Percentiles rank a stretch among this genome's conserved stretches.
Conservation (phyloP, 129 eudicot species). For the Solidago caesia region DNA sequence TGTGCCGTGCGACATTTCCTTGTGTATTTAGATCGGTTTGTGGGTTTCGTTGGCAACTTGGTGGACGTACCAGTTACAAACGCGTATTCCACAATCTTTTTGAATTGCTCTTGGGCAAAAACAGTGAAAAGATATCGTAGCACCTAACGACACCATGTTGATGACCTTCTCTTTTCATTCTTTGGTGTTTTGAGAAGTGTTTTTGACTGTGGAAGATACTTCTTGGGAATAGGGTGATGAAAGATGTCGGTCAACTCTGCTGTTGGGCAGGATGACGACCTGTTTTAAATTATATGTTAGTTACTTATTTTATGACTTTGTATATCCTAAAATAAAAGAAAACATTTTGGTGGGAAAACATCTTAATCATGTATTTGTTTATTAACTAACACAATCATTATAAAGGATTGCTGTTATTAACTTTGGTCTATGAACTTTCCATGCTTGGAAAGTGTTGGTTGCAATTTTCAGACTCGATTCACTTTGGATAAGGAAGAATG, state of each 20-base stretch:
- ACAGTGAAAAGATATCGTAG: constrained; percentile 23
- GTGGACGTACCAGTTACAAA: constrained; percentile 52
- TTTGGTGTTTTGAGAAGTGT: constrained; percentile 11
- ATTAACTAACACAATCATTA: too few relatives aligned
- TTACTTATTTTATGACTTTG: too few relatives aligned
- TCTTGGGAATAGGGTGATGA: constrained; percentile 8
- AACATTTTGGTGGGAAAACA: too few relatives aligned
- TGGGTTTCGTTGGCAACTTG: constrained; percentile 55
- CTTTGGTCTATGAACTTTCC: too few relatives aligned
- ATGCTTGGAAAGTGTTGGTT: too few relatives aligned
- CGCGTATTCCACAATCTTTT: constrained; percentile 34
- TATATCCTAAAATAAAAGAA: too few relatives aligned
- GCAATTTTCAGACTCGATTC: too few relatives aligned
- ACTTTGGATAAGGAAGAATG: too few relatives aligned
- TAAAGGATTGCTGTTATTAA: too few relatives aligned
- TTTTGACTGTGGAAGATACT: constrained; percentile 16
- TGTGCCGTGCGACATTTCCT: constrained; percentile 48
- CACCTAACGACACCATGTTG: constrained; percentile 60
- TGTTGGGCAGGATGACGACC: constrained; percentile 21
- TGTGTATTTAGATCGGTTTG: constrained; percentile 73
- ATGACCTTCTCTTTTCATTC: constrained; percentile 61
- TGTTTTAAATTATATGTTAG: too few relatives aligned
- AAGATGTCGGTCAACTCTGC: constrained; percentile 14
- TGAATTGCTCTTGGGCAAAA: constrained; percentile 3
- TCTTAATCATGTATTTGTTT: too few relatives aligned